Evolutionary conservation across 106 monocot species (phyloP).

Genomic region (Dendrobium nobile): DNA sequence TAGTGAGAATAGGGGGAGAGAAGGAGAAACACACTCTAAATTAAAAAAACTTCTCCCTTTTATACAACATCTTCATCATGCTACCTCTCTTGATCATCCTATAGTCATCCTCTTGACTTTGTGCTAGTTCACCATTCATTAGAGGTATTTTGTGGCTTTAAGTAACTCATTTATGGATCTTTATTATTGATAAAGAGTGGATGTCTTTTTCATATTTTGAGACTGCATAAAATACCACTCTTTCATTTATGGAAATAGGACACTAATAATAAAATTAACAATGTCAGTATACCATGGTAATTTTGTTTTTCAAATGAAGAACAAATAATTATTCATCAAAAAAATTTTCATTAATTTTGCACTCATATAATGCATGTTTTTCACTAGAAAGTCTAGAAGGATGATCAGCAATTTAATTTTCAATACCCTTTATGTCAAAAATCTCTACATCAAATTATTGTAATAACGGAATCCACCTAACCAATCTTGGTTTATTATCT

Average conservation of each 20-base stretch:
- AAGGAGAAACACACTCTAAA: neutral
- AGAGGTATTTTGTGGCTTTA: neutral
- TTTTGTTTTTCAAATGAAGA: too few species aligned
- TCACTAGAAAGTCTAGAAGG: too few species aligned
- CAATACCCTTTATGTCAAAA: too few species aligned
- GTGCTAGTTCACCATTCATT: neutral
- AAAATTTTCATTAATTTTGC: too few species aligned
- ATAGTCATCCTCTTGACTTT: neutral
- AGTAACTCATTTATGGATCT: constrained; percentile 8
- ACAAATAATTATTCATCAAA: too few species aligned
- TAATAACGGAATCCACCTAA: too few species aligned
- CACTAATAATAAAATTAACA: too few species aligned
- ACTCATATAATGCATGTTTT: too few species aligned
- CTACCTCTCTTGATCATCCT: neutral
- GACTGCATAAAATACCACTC: neutral
- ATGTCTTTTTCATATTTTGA: neutral
- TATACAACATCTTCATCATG: neutral
- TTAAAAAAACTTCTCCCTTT: neutral
- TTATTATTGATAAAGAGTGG: constrained; percentile 7
- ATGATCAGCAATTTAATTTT: too few species aligned
- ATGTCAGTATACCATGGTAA: too few species aligned
- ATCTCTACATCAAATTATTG: too few species aligned
- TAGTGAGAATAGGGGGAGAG: neutral
- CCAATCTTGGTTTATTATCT: too few species aligned
- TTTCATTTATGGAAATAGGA: constrained; percentile 10